Percentiles rank a stretch among this genome's conserved stretches.
Conservation (phyloP, 1,284 basidiomycete species). For the Trichosporon inkin region DNA sequence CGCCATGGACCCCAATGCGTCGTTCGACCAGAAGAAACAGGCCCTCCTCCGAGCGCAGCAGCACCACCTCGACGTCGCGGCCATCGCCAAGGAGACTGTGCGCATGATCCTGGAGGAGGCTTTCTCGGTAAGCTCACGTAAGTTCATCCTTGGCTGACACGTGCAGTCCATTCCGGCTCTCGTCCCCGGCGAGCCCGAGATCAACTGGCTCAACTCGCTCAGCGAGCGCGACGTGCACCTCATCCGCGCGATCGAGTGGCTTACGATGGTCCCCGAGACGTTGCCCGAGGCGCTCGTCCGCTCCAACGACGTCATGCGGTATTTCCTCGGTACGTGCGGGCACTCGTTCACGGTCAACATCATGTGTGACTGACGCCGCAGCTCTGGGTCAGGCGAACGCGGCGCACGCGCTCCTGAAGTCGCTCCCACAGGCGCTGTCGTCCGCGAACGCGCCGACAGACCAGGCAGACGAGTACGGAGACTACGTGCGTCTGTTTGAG, state of each 20-base stretch:
- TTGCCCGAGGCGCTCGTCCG: conserved; percentile 74
- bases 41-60: conserved; percentile 74
- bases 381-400: conserved; percentile 68
- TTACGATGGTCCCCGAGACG: conserved; percentile 70
- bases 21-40: conserved; percentile 63
- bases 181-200: conserved; percentile 46
- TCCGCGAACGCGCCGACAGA: conserved; percentile 16
- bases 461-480: conserved; percentile 34
- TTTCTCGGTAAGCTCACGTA: conserved; percentile 58
- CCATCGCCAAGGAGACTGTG: conserved; percentile 76
- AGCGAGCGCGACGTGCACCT: conserved; percentile 60
- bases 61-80: conserved; percentile 74
- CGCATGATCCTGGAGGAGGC: conserved; percentile 69
- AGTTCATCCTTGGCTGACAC: not conserved
- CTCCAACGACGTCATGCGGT: conserved; percentile 76
- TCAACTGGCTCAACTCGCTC: conserved; percentile 55
- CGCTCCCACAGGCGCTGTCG: conserved; percentile 57
- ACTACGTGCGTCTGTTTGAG: conserved; percentile 31
- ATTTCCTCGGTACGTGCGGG: conserved; percentile 68
- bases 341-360: no score
- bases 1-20: conserved; percentile 68
- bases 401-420: conserved; percentile 62
- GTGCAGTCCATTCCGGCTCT: conserved; percentile 35
- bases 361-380: conserved; percentile 46
- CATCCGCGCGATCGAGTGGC: conserved; percentile 89